Evolutionary conservation across 1,284 basidiomycete species (phyloP).

Genomic region (Cutaneotrichosporon cavernicola): DNA sequence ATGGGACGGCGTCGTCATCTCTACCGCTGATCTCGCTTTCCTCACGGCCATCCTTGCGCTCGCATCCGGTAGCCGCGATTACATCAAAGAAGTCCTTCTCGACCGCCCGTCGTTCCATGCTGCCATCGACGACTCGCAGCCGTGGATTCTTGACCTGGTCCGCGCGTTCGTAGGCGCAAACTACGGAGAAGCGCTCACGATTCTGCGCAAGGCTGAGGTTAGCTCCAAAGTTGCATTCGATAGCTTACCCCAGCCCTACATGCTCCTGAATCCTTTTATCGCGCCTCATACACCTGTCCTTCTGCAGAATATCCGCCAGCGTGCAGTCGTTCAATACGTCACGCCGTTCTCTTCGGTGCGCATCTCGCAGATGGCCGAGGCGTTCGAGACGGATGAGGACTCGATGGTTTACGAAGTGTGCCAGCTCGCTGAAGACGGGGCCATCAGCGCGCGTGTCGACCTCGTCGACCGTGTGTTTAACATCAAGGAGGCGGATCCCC

Average conservation of each 20-base stretch:
- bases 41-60: constrained; percentile 38
- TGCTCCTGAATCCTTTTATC: constrained; percentile 40
- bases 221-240: constrained; percentile 10
- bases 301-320: constrained; percentile 33
- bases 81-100: constrained; percentile 35
- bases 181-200: constrained; percentile 37
- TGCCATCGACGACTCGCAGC: constrained; percentile 36
- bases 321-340: constrained; percentile 46
- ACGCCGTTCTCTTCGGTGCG: constrained; percentile 41
- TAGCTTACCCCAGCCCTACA: constrained; percentile 25
- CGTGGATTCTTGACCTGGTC: constrained; percentile 43
- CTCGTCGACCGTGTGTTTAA: constrained; percentile 43
- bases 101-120: constrained; percentile 39
- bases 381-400: constrained; percentile 31
- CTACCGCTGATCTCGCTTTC: constrained; percentile 38
- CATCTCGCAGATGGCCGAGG: constrained; percentile 39
- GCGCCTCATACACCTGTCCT: constrained; percentile 24
- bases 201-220: constrained; percentile 36
- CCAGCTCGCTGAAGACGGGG: constrained; percentile 29
- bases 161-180: constrained; percentile 41
- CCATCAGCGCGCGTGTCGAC: constrained; percentile 42
- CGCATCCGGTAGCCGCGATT: constrained; percentile 32
- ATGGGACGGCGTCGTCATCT: constrained; percentile 46
- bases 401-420: constrained; percentile 36
- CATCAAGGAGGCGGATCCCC: constrained; percentile 29